Evolutionary conservation across 148 eudicot species (phyloP), one percentile per base, ranked within the genome.

Genomic region (Tetragonia tetragonoides): DNA sequence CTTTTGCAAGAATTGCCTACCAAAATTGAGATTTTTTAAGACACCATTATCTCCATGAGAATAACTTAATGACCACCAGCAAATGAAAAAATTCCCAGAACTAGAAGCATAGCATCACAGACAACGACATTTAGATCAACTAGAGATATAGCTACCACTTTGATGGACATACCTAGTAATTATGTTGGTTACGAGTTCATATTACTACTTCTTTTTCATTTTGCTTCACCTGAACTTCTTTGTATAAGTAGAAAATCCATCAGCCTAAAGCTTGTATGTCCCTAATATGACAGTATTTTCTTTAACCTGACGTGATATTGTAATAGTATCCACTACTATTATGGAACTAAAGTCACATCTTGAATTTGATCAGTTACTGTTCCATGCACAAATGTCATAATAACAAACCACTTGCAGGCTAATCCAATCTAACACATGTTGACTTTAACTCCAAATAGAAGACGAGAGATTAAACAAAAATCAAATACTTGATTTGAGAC

Each of bases 1-100:
- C 90, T 84, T 87, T 93, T 66, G 87, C 89, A 77, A 92, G 85
- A 74, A 91, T 81, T 64, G 90, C 97, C 99, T 95, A 82, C 28
- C 28, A 81, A 65, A 76, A 57, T 59, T 39, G 75, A 16, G 34
- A 28, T 28, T 24, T 17, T 40, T 59, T 11, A 73, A 10, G 56
- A 57, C 14, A 21, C 17, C 47, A 16, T 15, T 6, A 60, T 38
- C 57, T 51, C 18, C 68, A 54, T 12, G 41, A 42, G 49, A 9
- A 28, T 11, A 20, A 20, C 41, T 34, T 41, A 5, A 34, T 37
- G 10, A 23, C n/a, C 46, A 44, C 63, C 47, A 65, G 21, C 16
- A 49, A 18, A 51, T 18, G 21, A 28, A 15, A 24, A 10, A 47
- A 8, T 51, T 71, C 34, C 74, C 61, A 24, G 34, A 5, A 12